Percentiles rank a stretch among this genome's conserved stretches.
Conservation (phyloP, 2,329 filamentous ascomycete species). For the Fusarium secorum region DNA sequence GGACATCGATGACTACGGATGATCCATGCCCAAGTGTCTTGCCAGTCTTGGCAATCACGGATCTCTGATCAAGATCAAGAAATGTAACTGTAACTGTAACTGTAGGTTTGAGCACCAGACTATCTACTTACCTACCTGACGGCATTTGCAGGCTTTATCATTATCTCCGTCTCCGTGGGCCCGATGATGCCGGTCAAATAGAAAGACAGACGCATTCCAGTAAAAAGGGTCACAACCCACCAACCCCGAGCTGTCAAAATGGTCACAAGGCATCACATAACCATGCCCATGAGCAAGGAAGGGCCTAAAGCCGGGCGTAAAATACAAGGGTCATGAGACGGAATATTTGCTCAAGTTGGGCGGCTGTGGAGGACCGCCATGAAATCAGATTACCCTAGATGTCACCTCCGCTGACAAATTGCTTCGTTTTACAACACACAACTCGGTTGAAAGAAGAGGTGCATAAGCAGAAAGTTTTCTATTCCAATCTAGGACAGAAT, state of each 20-base stretch:
- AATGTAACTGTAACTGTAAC: not conserved
- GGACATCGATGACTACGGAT: not conserved
- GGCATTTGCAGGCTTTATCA: not conserved
- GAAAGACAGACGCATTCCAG: not conserved
- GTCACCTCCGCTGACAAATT: not conserved
- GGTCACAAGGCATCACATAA: slow-evolving; percentile 14
- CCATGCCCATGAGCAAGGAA: not conserved
- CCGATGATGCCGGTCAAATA: slow-evolving; percentile 15
- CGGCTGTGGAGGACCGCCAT: not conserved
- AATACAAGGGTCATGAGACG: slow-evolving; percentile 4
- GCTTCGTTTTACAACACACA: not conserved
- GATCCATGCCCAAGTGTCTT: slow-evolving; percentile 6
- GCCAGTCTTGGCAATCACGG: slow-evolving; percentile 25
- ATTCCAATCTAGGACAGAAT: not conserved
- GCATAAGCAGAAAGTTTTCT: not conserved
- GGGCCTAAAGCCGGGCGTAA: not conserved
- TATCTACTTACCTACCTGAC: not conserved
- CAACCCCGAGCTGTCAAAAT: not conserved
- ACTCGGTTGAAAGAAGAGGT: not conserved
- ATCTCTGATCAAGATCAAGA: not conserved
- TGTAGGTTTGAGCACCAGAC: not conserved
- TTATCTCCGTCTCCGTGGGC: slow-evolving; percentile 11
- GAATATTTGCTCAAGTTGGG: not conserved
- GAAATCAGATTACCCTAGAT: not conserved
- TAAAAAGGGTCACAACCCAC: not conserved